phyloP scores from a whole-genome alignment of 495 filamentous ascomycete species.

The Penicillium coprophilum region DNA sequence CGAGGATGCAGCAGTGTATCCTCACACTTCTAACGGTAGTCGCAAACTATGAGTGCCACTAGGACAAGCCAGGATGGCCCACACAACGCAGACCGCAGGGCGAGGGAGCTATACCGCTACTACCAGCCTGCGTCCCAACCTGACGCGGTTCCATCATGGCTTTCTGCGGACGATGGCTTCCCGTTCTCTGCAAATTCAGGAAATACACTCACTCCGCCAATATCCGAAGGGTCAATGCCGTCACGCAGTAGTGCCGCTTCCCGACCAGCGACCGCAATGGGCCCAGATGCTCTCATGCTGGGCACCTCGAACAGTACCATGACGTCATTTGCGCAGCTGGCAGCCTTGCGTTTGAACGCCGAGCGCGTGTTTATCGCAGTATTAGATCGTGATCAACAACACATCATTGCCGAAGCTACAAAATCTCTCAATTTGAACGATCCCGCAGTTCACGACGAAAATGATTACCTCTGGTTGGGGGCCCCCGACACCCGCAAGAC shows the following conservation, averaged over 20 bases:
- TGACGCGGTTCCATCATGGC: slow-evolving; percentile 23
- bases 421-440: slow-evolving; percentile 43
- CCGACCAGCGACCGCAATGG: slow-evolving; percentile 17
- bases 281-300: slow-evolving; percentile 23
- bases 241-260: slow-evolving; percentile 17
- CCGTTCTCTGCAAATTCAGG: slow-evolving; percentile 10
- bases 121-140: slow-evolving; percentile 31
- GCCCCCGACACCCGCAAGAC: slow-evolving; percentile 37
- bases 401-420: slow-evolving; percentile 53
- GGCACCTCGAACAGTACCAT: slow-evolving; percentile 53
- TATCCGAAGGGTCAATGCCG: slow-evolving; percentile 10
- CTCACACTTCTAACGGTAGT: slow-evolving; percentile 6
- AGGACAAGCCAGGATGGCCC: slow-evolving; percentile 7
- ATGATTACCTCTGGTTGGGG: slow-evolving; percentile 31
- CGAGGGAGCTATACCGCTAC: slow-evolving; percentile 44
- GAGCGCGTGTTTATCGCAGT: slow-evolving; percentile 45
- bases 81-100: slow-evolving; percentile 29
- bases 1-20: slow-evolving; percentile 21
- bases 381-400: slow-evolving; percentile 55
- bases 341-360: slow-evolving; percentile 44
- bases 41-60: slow-evolving; percentile 20
- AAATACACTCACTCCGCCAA: slow-evolving; percentile 11
- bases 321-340: slow-evolving; percentile 45
- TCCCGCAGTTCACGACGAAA: slow-evolving; percentile 28
- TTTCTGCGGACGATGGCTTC: slow-evolving; percentile 13